Evolutionary conservation across 257 asterid species (phyloP).

Genomic region (Paraleonurus japonicus): DNA sequence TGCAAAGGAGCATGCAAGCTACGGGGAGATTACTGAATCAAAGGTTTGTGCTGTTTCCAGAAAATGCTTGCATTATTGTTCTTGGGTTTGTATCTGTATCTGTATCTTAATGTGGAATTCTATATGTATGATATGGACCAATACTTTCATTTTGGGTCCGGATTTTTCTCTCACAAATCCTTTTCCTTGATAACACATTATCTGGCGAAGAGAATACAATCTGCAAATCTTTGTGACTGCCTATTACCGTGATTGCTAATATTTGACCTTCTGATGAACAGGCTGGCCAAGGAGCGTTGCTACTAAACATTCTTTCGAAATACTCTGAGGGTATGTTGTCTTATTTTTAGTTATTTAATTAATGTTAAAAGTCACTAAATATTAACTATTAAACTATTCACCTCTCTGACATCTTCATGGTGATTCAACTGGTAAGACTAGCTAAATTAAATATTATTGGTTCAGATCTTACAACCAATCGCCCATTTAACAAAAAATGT

Average conservation of each 20-base stretch:
- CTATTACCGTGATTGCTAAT: conserved; percentile 8
- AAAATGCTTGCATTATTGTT: conserved; percentile 6
- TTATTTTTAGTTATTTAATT: background rate
- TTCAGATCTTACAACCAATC: background rate
- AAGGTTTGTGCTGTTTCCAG: conserved; percentile 46
- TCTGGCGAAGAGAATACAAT: background rate
- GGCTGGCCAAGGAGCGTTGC: conserved; percentile 97
- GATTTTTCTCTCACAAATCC: background rate
- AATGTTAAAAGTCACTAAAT: background rate
- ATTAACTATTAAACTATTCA: background rate
- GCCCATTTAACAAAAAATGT: background rate
- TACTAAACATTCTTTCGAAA: conserved; percentile 89
- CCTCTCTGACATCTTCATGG: background rate
- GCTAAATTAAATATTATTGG: background rate
- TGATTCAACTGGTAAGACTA: background rate
- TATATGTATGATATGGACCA: background rate
- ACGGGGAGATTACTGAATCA: conserved; percentile 93
- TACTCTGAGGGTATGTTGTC: conserved; percentile 70
- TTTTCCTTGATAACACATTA: background rate
- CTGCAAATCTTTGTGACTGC: background rate
- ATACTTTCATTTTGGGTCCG: background rate
- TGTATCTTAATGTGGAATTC: conserved; percentile 15
- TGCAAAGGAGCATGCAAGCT: conserved; percentile 98
- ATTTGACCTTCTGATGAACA: conserved; percentile 31
- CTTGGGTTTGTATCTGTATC: background rate